Conservation (phyloP, 768 basidiomycete genomes). For the Suillus plorans region DNA sequence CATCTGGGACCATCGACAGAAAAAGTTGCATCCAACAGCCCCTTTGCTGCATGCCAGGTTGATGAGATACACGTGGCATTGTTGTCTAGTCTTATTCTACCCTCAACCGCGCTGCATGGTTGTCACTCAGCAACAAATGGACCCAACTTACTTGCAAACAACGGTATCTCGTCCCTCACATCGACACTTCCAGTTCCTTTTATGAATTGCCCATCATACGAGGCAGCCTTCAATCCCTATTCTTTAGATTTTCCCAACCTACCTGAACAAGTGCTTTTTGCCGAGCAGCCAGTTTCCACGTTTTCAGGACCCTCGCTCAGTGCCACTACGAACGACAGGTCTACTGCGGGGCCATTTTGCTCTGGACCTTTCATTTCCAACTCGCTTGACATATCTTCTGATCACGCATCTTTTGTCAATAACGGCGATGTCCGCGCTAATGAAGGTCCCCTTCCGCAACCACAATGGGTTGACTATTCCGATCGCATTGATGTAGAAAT, state of each 20-base stretch:
- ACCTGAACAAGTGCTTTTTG: not conserved
- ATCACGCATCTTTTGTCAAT: not conserved
- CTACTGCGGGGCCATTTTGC: not conserved
- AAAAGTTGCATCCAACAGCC: not conserved
- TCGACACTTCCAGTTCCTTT: not conserved
- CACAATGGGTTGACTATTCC: not conserved
- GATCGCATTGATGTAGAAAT: not conserved
- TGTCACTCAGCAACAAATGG: not conserved
- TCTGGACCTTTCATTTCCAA: not conserved
- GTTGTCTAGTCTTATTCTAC: not conserved
- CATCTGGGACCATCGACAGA: not conserved
- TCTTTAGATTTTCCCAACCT: not conserved
- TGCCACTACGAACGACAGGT: not conserved
- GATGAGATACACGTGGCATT: not conserved
- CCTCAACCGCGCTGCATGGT: not conserved
- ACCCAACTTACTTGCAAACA: not conserved
- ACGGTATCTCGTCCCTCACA: not conserved
- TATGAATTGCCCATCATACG: not conserved
- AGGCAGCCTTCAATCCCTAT: not conserved
- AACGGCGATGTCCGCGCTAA: not conserved
- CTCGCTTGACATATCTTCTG: not conserved
- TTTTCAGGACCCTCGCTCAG: not conserved
- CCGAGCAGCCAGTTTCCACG: not conserved
- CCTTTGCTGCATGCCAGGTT: not conserved
- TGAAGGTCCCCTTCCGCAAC: not conserved